A percentile compares a stretch with the other conserved stretches of the same genome.
Evolutionary conservation across 2,329 filamentous ascomycete genomes (phyloP).

Genomic region (Claviceps citrina): DNA sequence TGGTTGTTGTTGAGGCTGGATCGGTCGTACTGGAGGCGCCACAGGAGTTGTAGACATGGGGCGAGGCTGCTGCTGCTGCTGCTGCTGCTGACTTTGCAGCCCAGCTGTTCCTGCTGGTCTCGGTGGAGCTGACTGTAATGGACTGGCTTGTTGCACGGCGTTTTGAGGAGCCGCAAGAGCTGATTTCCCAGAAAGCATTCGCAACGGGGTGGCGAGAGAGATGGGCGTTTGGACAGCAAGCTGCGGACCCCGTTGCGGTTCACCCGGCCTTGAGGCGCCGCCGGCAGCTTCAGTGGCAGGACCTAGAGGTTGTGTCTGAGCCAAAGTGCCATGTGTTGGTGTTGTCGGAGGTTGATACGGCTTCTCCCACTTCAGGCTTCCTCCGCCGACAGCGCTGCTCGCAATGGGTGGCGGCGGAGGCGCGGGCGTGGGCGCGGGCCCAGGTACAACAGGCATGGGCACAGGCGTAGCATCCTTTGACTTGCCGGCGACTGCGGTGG

Average conservation of each 20-base stretch:
- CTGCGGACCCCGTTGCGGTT: conserved; percentile 6
- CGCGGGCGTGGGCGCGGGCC: conserved; percentile 5
- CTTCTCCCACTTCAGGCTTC: conserved; percentile 25
- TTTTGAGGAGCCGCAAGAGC: conserved; percentile 21
- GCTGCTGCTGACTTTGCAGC: conserved; percentile 15
- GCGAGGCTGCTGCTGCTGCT: conserved; percentile 12
- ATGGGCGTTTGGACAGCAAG: not conserved
- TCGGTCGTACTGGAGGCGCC: conserved; percentile 19
- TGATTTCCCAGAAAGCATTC: conserved; percentile 14
- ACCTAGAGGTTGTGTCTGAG: conserved; percentile 8
- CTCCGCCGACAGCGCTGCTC: not conserved
- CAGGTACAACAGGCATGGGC: conserved; percentile 7
- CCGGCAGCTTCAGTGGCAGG: not conserved
- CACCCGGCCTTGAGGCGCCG: not conserved
- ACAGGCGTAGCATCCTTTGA: conserved; percentile 14
- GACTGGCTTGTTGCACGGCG: conserved; percentile 20
- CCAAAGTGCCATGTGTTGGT: conserved; percentile 6
- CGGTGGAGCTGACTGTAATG: conserved; percentile 20
- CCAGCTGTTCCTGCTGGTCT: conserved; percentile 14
- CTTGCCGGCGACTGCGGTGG: conserved; percentile 11
- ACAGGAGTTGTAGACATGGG: conserved; percentile 20
- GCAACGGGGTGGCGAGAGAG: conserved; percentile 7
- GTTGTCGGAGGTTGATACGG: conserved; percentile 22
- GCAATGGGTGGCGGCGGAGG: not conserved
- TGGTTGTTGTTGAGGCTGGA: conserved; percentile 16